Percentiles rank a stretch among this genome's conserved stretches.
Conservation (phyloP, 2,329 filamentous ascomycete genomes). For the Bipolaris oryzae region DNA sequence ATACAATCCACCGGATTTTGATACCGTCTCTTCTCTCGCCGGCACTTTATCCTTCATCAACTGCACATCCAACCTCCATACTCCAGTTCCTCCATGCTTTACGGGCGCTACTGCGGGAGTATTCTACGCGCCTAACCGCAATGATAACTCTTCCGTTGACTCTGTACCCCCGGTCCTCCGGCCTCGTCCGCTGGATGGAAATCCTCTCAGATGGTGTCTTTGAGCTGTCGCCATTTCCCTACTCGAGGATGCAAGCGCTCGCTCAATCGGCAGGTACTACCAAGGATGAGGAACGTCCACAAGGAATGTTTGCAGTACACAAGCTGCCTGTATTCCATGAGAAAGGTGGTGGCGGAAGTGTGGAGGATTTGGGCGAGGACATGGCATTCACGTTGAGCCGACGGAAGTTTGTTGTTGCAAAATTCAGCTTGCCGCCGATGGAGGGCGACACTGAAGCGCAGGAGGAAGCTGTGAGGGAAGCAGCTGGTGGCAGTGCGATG, state of each 20-base stretch:
- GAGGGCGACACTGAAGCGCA: slow-evolving; percentile 74
- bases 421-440: slow-evolving; percentile 86
- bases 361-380: slow-evolving; percentile 72
- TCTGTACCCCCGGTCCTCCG: slow-evolving; percentile 76
- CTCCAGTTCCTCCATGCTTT: slow-evolving; percentile 82
- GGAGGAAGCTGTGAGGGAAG: slow-evolving; percentile 50
- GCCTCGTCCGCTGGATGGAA: slow-evolving; percentile 85
- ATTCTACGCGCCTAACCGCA: slow-evolving; percentile 69
- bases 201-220: slow-evolving; percentile 82
- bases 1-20: slow-evolving; percentile 76
- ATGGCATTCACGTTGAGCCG: slow-evolving; percentile 89
- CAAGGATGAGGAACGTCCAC: slow-evolving; percentile 73
- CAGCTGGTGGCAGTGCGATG: slow-evolving; percentile 58
- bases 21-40: slow-evolving; percentile 87
- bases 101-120: slow-evolving; percentile 73
- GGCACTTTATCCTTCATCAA: slow-evolving; percentile 74
- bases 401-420: slow-evolving; percentile 81
- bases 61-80: slow-evolving; percentile 72
- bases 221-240: slow-evolving; percentile 78
- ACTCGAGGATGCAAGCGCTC: slow-evolving; percentile 58
- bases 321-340: slow-evolving; percentile 85
- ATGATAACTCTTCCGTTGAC: slow-evolving; percentile 80
- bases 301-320: slow-evolving; percentile 85
- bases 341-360: slow-evolving; percentile 78
- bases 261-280: slow-evolving; percentile 57